Base-by-base conservation (phyloP, 139 green algal genomes). In the Chlorella sp. region DNA sequence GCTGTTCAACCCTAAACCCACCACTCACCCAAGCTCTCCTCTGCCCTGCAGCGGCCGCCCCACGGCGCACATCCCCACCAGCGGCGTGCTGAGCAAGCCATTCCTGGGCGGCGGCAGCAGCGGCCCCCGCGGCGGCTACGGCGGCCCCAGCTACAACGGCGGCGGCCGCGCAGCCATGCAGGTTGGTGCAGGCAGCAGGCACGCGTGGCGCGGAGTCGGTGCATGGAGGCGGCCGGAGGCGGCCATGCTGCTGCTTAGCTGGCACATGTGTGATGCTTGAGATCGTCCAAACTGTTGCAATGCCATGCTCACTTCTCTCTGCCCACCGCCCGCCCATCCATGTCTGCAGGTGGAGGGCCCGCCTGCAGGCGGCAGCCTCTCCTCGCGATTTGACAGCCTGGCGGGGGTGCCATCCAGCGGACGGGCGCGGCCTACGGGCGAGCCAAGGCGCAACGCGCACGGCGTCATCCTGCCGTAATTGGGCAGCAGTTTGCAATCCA, bases 391-490 rank as follows among this genome's bases (percentile, higher is more conserved):
- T 36, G 81, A 86, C 40, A 65, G 2, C 24, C 56, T 86, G 38
- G 16, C 34, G 2, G 72, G 72, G 24, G 19, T 34, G 16, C 36
- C 46, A 36, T 24, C 67, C 19, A 32, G 30, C 5, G 48, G 68
- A 28, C 44, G 28, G 17, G 80, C 67, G 24, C 67, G 67, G 34
- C 69, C 56, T 30, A 78, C 81, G 0, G 70, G 68, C 28, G 48
- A 24, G 40, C 81, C 81, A 4, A 70, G 81, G 40, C 81, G 81
- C 81, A 86, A 86, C 40, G 81, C 81, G 28, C 81, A 86, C 56
- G 81, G 81, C 32, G 81, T 86, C 40, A n/a, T 86, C 20, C 43
- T 84, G 62, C 79, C 79, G 3, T 84, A 34, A 83, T 1, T 20
- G 46, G n/a, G n/a, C n/a, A n/a, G n/a, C n/a, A n/a, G n/a, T n/a